Conservation (phyloP, 306 rosid genomes). For the Amphicarpaea edgeworthii region DNA sequence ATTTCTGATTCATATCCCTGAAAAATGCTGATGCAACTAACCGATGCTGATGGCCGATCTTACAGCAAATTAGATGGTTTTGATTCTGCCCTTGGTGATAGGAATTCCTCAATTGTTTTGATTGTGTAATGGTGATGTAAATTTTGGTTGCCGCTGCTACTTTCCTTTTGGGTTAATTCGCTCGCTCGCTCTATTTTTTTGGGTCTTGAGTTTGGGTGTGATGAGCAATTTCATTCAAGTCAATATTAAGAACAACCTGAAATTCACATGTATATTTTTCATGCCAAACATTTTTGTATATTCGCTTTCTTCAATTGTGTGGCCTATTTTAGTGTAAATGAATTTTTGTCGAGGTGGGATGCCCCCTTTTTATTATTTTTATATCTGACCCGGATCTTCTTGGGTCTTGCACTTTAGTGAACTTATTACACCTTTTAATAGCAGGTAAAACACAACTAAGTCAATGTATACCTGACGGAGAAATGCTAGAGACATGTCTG, state of each 20-base stretch:
- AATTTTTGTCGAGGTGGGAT: not conserved
- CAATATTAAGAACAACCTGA: conserved; percentile 39
- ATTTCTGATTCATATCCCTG: conserved; percentile 42
- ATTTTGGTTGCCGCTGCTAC: conserved; percentile 53
- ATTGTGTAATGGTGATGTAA: conserved; percentile 53
- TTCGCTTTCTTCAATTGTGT: not conserved
- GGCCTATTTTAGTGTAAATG: not conserved
- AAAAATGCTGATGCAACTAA: conserved; percentile 46
- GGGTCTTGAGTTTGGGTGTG: conserved; percentile 36
- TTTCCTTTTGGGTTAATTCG: conserved; percentile 9
- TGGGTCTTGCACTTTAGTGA: not conserved
- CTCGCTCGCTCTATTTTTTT: conserved; percentile 5
- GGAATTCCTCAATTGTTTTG: conserved; percentile 45
- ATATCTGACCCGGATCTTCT: not conserved
- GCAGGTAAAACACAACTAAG: not conserved
- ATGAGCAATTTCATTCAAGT: conserved; percentile 38
- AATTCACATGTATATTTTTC: conserved; percentile 52
- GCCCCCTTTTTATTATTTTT: not conserved
- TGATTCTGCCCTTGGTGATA: conserved; percentile 36
- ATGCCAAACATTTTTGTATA: conserved; percentile 37
- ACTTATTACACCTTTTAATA: not conserved
- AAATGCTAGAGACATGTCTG: too few species aligned
- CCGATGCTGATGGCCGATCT: conserved; percentile 39
- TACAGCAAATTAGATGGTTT: conserved; percentile 37
- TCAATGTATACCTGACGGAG: too few species aligned